Conservation (phyloP, 805 yeast genomes). For the Saccharomyces paradoxus region DNA sequence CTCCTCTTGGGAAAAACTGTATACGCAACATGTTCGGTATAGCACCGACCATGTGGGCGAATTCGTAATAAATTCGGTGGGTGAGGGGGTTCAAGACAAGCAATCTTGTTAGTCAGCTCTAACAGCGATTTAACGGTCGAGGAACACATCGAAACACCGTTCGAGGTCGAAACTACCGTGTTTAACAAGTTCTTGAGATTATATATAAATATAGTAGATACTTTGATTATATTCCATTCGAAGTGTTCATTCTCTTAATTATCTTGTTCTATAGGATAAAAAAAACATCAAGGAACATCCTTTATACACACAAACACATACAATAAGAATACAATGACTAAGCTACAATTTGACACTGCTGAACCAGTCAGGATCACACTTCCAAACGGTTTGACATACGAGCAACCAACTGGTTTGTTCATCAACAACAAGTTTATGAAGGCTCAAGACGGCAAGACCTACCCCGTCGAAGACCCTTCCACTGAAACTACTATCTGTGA, state of each 20-base stretch:
- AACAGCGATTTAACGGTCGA: not conserved
- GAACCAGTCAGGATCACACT: conserved; percentile 39
- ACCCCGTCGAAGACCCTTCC: conserved; percentile 48
- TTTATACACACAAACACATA: conserved; percentile 40
- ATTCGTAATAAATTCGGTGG: not conserved
- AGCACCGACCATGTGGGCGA: not conserved
- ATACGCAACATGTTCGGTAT: not conserved
- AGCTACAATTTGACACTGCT: conserved; percentile 15
- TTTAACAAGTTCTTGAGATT: not conserved
- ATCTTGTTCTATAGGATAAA: not conserved
- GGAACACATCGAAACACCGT: not conserved
- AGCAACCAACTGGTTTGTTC: conserved; percentile 84
- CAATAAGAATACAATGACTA: not conserved
- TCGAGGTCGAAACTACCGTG: not conserved
- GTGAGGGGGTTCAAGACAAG: not conserved
- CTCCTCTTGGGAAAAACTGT: not conserved
- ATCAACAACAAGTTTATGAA: conserved; percentile 75
- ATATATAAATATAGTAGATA: not conserved
- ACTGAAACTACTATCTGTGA: conserved; percentile 55
- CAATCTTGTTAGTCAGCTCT: not conserved
- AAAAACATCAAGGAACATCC: not conserved
- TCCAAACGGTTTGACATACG: conserved; percentile 59
- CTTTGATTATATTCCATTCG: not conserved
- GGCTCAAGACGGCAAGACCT: conserved; percentile 47
- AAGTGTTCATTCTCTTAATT: not conserved